Conservation (phyloP, 2,329 filamentous ascomycete genomes). For the Fusarium guadeloupense region DNA sequence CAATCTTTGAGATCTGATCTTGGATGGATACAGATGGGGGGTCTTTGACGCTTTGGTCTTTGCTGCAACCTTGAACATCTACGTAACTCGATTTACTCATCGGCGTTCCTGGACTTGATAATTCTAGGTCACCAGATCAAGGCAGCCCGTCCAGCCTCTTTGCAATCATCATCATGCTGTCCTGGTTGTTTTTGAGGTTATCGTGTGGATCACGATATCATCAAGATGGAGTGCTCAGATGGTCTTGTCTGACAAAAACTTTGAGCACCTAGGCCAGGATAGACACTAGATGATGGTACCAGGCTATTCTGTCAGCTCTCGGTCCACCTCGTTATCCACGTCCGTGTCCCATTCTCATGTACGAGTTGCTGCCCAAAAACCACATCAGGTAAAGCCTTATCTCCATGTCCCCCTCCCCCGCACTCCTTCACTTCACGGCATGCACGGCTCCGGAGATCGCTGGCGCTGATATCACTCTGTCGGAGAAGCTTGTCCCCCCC, state of each 20-base stretch:
- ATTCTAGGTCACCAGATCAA: slow-evolving; percentile 11
- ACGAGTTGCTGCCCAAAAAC: slow-evolving; percentile 30
- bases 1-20: neutral
- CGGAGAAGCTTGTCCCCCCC: neutral
- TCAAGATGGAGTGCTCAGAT: neutral
- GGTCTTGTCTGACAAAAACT: no score
- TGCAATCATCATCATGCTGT: slow-evolving; percentile 4
- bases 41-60: neutral
- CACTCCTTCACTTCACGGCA: slow-evolving; percentile 10
- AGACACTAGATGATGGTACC: neutral
- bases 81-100: slow-evolving; percentile 1
- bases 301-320: neutral
- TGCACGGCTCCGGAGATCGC: slow-evolving; percentile 11
- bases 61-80: slow-evolving; percentile 1
- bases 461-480: slow-evolving; percentile 24
- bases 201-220: neutral
- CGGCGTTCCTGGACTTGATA: neutral
- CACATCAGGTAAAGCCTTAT: slow-evolving; percentile 33
- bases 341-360: slow-evolving; percentile 26
- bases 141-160: neutral
- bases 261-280: no score
- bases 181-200: neutral
- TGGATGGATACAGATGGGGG: neutral
- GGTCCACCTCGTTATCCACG: slow-evolving; percentile 12
- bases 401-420: slow-evolving; percentile 25